Evolutionary conservation across 2,329 filamentous ascomycete species (phyloP).

Genomic region (Juglanconis sp.): DNA sequence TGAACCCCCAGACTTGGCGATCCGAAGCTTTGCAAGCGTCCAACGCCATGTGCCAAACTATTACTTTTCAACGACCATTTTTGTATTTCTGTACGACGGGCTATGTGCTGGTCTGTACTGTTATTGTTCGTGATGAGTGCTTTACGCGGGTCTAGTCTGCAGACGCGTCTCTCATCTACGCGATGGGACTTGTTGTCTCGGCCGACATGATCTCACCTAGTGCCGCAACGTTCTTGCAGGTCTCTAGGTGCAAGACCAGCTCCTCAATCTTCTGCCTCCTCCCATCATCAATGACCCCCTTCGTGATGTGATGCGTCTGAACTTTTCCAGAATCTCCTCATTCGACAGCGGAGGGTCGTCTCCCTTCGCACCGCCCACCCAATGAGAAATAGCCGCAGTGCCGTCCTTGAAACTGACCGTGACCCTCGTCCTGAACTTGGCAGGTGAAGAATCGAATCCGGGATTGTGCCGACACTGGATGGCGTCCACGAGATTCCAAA

Average conservation of each 20-base stretch:
- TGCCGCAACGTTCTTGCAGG: background rate
- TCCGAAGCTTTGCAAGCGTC: background rate
- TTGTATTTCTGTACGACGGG: background rate
- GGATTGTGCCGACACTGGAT: background rate
- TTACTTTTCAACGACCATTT: background rate
- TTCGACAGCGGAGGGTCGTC: background rate
- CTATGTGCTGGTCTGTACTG: background rate
- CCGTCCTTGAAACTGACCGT: background rate
- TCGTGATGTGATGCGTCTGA: background rate
- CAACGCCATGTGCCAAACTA: background rate
- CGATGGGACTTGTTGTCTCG: background rate
- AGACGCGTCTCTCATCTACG: background rate
- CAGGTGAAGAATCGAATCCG: too few species aligned
- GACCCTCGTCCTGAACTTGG: background rate
- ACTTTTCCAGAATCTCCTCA: constrained; percentile 3
- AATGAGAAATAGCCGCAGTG: too few species aligned
- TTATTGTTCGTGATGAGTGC: background rate
- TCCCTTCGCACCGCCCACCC: too few species aligned
- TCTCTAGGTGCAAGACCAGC: background rate
- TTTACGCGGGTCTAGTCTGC: background rate
- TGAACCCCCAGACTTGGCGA: background rate
- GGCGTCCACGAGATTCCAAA: background rate
- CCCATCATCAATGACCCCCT: constrained; percentile 1
- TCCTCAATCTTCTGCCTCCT: background rate
- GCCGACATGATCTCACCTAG: background rate